Base-by-base conservation (phyloP, 2,329 filamentous ascomycete species). In the Mariannaea elegans region DNA sequence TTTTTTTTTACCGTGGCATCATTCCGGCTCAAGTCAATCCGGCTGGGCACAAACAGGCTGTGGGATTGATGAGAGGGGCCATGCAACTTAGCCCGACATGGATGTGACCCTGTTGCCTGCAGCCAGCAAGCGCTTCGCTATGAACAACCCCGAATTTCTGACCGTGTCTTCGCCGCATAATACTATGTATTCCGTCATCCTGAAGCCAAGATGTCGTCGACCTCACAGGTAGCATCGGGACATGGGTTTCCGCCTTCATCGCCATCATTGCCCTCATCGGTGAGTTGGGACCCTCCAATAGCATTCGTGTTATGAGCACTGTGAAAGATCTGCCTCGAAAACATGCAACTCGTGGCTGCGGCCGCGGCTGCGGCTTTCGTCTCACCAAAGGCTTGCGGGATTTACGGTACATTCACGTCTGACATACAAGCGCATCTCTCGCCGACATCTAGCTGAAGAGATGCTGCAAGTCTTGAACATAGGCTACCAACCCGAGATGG, bases 201-300 rank as follows among this genome's bases (percentile, higher is more conserved):
- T 36, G 13, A 36, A 36, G 16, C 12, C 38, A 36, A 52, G 23
- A 54, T 54, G 41, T 54, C 51, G 31, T 19, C 12, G 27, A 51
- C 41, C 12, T 23, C 23, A 18, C 56, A 7, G 48, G 54, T 48
- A 61, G 41, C 38, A 56, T 61, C 24, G 59, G 38, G n/a, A 58
- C 59, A 12, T 58, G 59, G 59, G 32, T 61, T 23, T 48, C 52
- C n/a, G 53, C 53, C 18, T 39, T 24, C 29, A 45, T 57, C 10
- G 58, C 48, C 16, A 56, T 57, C 3, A 38, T 57, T 32, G 58
- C 58, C 3, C 53, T 61, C 16, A 36, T 61, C 27, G 48, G 58
- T 18, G 31, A 57, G 2, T 29, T 61, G 12, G 58, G 52, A 3
- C 59, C 59, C 8, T 53, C 49, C 8, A 53, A 61, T 36, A 34